Base-by-base conservation (phyloP, 2,329 filamentous ascomycete species). In the Gremmenia infestans region DNA sequence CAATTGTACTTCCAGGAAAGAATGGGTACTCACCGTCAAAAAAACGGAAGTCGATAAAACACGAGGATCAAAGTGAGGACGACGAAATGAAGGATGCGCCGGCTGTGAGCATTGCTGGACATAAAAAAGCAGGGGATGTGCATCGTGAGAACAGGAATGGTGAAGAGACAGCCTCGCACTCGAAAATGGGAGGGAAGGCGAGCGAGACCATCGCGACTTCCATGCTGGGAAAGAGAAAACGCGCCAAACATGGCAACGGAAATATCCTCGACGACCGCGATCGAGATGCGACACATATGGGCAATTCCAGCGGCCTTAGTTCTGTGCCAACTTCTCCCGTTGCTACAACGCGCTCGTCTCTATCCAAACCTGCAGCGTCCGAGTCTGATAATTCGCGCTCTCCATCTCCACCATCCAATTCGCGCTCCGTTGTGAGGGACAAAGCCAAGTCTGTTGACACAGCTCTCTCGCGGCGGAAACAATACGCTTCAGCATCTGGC, bases 1-100 rank as follows among this genome's bases (percentile, higher is more conserved):
- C 86, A 14, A 86, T 88, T 59, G 85, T 89, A 37, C 71, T 88
- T 36, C 79, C 83, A 11, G 82, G 82, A 28, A 87, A 86, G 67
- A 81, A 86, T 67, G 82, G 81, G 40, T 75, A 82, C 65, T 86
- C 83, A 23, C 83, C 82, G 0, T 81, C 82, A 57, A 86, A 86
- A 70, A 75, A 76, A 56, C 79, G 82, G 57, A 86, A 86, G 71
- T 58, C 63, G 48, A 79, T 81, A 65, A 86, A 85, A 68, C 81
- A 86, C 61, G 85, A 87, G 67, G 82, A 85, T 66, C 80, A 76
- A 65, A 81, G 78, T 63, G 82, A 84, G 55, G 76, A 78, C 54
- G 81, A 83, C 58, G 73, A 72, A 42, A 62, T 65, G 42, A 59
- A 48, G 43, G 59, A 60, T 50, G 61, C 59, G 17, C 52, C 61